phyloP scores from a whole-genome alignment of 83 land plant genomes.

The Thuja plicata region DNA sequence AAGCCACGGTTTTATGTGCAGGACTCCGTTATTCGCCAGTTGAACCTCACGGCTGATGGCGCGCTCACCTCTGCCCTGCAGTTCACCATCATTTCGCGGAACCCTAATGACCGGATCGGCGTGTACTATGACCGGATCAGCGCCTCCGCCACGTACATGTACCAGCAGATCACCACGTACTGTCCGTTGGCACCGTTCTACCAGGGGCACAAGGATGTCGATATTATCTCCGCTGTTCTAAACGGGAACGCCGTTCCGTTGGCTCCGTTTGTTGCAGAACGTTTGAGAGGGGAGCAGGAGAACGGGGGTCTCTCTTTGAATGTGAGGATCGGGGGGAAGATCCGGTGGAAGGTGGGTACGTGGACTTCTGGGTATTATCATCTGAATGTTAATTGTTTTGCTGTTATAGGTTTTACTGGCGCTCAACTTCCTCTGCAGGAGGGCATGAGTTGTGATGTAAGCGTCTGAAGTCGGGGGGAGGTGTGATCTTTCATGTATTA shows the following conservation, averaged over 20 bases:
- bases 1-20: slow-evolving; percentile 43
- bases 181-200: slow-evolving; percentile 24
- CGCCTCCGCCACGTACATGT: slow-evolving; percentile 48
- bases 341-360: not conserved
- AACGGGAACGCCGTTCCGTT: slow-evolving; percentile 36
- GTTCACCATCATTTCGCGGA: slow-evolving; percentile 35
- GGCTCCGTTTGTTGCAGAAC: slow-evolving; percentile 17
- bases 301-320: slow-evolving; percentile 12
- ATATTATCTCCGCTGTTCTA: slow-evolving; percentile 41
- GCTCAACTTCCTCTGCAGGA: not conserved
- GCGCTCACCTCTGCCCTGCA: slow-evolving; percentile 26
- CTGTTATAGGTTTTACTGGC: too few relatives aligned
- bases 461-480: not conserved
- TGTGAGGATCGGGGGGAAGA: not conserved
- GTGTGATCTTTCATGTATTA: too few relatives aligned
- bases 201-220: slow-evolving; percentile 47
- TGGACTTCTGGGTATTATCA: not conserved
- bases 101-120: slow-evolving; percentile 27
- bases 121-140: slow-evolving; percentile 53
- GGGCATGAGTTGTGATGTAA: not conserved
- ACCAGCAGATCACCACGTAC: slow-evolving; percentile 48
- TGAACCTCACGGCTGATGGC: slow-evolving; percentile 22
- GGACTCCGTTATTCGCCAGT: slow-evolving; percentile 28
- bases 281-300: not conserved
- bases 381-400: not conserved